Conservation (phyloP, 1,139 yeast species). For the Hyphopichia khmerensis region DNA sequence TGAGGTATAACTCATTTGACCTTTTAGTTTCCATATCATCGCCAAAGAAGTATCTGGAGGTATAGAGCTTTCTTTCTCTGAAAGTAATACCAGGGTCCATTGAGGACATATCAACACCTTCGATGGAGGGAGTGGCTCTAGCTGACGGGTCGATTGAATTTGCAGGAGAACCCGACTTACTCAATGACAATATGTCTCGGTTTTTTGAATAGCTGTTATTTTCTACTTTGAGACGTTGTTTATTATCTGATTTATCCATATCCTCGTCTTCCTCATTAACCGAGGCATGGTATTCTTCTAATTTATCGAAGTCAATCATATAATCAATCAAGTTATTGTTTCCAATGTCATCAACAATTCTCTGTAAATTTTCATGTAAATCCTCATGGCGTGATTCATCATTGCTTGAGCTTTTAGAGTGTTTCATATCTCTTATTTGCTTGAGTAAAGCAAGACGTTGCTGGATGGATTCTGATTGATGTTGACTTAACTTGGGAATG, state of each 20-base stretch:
- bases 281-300: conserved; percentile 9
- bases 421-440: conserved; percentile 27
- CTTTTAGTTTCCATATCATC: conserved; percentile 48
- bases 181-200: not conserved
- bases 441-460: conserved; percentile 32
- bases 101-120: conserved; percentile 42
- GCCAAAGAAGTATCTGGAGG: conserved; percentile 57
- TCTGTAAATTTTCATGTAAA: conserved; percentile 36
- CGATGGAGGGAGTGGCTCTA: conserved; percentile 42
- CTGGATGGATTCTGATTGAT: conserved; percentile 34
- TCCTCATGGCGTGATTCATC: conserved; percentile 30
- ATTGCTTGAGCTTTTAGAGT: conserved; percentile 11
- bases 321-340: conserved; percentile 17
- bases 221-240: not conserved
- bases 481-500: conserved; percentile 36
- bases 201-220: not conserved
- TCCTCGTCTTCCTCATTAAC: conserved; percentile 28
- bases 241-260: conserved; percentile 5
- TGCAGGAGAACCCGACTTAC: conserved; percentile 11
- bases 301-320: conserved; percentile 17
- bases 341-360: conserved; percentile 40
- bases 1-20: conserved; percentile 51
- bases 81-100: conserved; percentile 53
- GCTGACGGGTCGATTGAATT: conserved; percentile 29
- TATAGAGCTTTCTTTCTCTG: conserved; percentile 59